Conservation (phyloP, 345 rosid species). For the Salix suchowensis region DNA sequence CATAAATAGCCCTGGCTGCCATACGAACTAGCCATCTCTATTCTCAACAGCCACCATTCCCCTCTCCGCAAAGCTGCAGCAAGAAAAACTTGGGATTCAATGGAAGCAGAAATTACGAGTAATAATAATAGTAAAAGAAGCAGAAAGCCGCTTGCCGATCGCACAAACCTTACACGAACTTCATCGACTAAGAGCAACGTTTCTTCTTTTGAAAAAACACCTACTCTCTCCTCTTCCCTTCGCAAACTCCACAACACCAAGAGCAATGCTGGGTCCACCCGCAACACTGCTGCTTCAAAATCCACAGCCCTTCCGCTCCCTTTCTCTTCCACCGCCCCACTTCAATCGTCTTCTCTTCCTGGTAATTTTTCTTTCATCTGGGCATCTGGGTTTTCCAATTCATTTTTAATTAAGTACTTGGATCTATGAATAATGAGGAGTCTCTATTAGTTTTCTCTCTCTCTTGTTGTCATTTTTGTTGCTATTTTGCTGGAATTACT, state of each 20-base stretch:
- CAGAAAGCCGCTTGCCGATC: neutral
- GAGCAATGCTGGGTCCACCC: neutral
- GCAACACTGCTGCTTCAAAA: neutral
- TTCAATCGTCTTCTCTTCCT: neutral
- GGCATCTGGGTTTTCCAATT: constrained; percentile 4
- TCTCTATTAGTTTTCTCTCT: no score
- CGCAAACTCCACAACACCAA: neutral
- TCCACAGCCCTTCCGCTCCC: constrained; percentile 2
- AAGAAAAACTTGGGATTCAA: neutral
- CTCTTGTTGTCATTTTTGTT: no score
- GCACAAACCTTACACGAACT: neutral
- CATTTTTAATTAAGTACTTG: no score
- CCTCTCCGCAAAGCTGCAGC: neutral
- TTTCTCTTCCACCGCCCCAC: constrained; percentile 3
- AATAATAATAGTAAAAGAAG: neutral
- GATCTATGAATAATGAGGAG: no score
- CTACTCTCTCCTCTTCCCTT: neutral
- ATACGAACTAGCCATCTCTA: neutral
- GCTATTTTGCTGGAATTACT: no score
- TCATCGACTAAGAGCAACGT: neutral
- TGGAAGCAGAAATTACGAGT: neutral
- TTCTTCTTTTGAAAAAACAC: neutral
- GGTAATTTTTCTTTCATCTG: constrained; percentile 12
- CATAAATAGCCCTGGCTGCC: neutral
- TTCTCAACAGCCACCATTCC: no score